Evolutionary conservation across 805 yeast species (phyloP).

Genomic region (Candida sithepensis): DNA sequence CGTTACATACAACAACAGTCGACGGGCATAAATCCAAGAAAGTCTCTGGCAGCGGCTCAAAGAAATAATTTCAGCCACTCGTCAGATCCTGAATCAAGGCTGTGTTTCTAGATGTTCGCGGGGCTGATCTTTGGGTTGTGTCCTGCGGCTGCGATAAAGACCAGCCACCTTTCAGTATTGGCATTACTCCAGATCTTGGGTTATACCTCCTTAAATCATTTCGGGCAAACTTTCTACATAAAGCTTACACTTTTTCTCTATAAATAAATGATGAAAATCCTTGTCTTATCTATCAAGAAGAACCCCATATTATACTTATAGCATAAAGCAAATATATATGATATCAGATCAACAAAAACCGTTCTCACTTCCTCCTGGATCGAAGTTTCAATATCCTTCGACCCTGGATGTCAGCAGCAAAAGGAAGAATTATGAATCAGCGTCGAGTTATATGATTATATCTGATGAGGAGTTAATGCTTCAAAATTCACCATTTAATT

Average conservation of each 20-base stretch:
- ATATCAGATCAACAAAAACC: too few species aligned
- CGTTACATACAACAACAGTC: too few species aligned
- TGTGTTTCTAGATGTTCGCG: neutral
- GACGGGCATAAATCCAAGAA: too few species aligned
- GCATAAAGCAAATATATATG: conserved; percentile 2
- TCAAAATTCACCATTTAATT: neutral
- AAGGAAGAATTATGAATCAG: neutral
- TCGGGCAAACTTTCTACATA: neutral
- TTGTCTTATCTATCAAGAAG: too few species aligned
- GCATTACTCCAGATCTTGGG: neutral
- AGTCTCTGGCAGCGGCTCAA: too few species aligned
- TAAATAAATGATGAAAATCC: too few species aligned
- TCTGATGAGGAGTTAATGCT: neutral
- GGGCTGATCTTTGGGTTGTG: neutral
- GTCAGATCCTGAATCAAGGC: neutral
- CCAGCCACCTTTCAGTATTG: neutral
- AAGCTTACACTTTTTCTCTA: neutral
- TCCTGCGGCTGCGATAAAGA: neutral
- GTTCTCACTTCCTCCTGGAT: conserved; percentile 4
- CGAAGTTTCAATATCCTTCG: conserved; percentile 10
- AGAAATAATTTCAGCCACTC: too few species aligned
- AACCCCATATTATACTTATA: too few species aligned
- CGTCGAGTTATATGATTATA: neutral
- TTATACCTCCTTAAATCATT: too few species aligned
- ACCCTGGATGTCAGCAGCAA: neutral